phyloP scores from a whole-genome alignment of 2,329 filamentous ascomycete genomes.

The Teratosphaeria pseudoeucalypti region DNA sequence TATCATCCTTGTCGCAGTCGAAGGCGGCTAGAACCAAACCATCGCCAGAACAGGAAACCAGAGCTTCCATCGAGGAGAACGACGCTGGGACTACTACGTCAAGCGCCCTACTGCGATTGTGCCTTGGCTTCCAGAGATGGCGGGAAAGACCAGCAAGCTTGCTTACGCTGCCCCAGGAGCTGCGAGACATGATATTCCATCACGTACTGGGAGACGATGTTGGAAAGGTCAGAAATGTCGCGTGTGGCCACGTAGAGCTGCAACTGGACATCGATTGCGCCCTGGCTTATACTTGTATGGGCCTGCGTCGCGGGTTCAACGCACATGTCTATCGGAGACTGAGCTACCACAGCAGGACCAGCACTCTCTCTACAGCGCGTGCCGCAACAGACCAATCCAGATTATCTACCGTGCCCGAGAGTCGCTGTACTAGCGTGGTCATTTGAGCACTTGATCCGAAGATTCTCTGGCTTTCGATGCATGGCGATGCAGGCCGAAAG shows the following conservation, averaged over 20 bases:
- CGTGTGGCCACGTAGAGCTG: not conserved
- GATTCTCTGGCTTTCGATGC: not conserved
- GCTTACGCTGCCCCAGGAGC: not conserved
- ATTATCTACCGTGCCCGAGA: not conserved
- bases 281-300: not conserved
- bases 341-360: not conserved
- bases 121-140: not conserved
- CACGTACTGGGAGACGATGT: not conserved
- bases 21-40: not conserved
- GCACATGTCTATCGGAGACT: not conserved
- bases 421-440: not conserved
- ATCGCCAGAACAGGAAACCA: not conserved
- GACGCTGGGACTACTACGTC: not conserved
- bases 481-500: not conserved
- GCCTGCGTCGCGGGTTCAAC: not conserved
- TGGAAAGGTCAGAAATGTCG: not conserved
- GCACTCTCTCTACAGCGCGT: not conserved
- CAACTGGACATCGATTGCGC: not conserved
- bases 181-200: not conserved
- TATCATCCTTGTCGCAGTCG: not conserved
- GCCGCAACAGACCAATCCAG: not conserved
- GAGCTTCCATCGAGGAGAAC: not conserved
- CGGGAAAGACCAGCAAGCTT: not conserved
- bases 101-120: not conserved
- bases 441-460: not conserved